Base-by-base conservation (phyloP, 1,284 basidiomycete genomes). In the Irpex rosettiformis region DNA sequence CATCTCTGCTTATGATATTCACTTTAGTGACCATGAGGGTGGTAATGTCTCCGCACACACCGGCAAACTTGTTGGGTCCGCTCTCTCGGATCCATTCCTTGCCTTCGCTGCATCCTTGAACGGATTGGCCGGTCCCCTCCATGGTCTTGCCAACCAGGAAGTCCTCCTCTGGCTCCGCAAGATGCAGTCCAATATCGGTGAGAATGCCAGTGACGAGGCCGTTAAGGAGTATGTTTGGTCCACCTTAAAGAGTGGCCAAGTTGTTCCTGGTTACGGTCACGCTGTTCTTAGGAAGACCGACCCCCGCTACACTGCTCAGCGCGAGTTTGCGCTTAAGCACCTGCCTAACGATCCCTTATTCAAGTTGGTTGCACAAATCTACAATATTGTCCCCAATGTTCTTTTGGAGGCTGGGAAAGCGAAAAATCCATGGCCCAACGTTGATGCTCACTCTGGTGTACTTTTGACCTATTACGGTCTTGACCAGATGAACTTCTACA, bases 1-100 rank as follows among this genome's bases (percentile, higher is more conserved):
- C 54, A 40, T 7, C 7, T 3, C 37, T 6, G 13, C 28, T 21
- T 55, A 21, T 29, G 51, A 11, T n/a, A n/a, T n/a, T n/a, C 5
- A 10, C 42, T 3, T 33, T 57, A 92, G 92, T 72, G 96, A 98
- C 75, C 96, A 98, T 78, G 96, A 98, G 77, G 96, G 96, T 73
- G 96, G 96, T 56, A 98, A 98, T 72, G 96, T 99, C 64, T 98
- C 96, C 59, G 93, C 93, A n/a, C 93, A 95, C 80, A 92, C 93
- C 57, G 93, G 93, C 65, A 94, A 98, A 81, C 83, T 99, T 54
- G 96, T 98, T 71, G 96, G 96, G 61, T 98, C 96, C 60, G 96
- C 96, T 58, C 89, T 98, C 61, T 96, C 96, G 4, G 96, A 99
- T 77, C 96, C 96, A 65, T 98, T 96, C 94, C 85, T 98, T 52